phyloP scores from a whole-genome alignment of 805 yeast species.

The Metschnikowia anglica region DNA sequence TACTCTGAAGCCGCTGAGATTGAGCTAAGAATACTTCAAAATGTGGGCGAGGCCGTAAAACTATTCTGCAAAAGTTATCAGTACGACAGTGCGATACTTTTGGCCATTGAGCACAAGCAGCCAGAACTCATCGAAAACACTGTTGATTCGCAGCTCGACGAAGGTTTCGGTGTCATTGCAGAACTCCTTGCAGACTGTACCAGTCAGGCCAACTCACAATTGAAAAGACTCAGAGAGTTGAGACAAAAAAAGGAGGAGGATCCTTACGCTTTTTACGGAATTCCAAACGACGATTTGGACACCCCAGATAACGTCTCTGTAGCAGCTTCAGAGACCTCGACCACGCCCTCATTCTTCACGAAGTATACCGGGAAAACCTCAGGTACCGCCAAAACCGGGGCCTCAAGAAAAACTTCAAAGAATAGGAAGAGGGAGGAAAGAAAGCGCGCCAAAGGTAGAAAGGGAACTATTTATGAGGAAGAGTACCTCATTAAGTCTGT shows the following conservation, averaged over 20 bases:
- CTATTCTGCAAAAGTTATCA: conserved; percentile 72
- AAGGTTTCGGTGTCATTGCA: conserved; percentile 83
- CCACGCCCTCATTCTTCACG: conserved; percentile 90
- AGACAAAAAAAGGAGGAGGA: conserved; percentile 80
- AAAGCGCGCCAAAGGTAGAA: conserved; percentile 93
- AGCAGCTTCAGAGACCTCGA: conserved; percentile 91
- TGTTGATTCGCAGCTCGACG: conserved; percentile 74
- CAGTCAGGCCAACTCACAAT: conserved; percentile 79
- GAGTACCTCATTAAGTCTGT: conserved; percentile 87
- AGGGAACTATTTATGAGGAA: conserved; percentile 96
- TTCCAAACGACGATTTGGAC: conserved; percentile 54
- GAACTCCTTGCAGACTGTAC: conserved; percentile 93
- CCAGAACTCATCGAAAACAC: conserved; percentile 52
- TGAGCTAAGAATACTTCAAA: conserved; percentile 57
- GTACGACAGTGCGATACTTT: conserved; percentile 73
- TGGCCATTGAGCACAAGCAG: conserved; percentile 48
- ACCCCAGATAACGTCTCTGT: conserved; percentile 91
- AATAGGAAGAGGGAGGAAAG: conserved; percentile 94
- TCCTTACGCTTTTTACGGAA: conserved; percentile 81
- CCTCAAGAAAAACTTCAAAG: conserved; percentile 87
- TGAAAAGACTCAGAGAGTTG: conserved; percentile 78
- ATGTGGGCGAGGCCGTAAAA: conserved; percentile 61
- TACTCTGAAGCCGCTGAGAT: conserved; percentile 82
- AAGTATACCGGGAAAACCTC: conserved; percentile 94
- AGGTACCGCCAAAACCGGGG: conserved; percentile 96